These are phyloP conservation scores for Coccomyxa subellipsoidea DNA, from an alignment of 163 green algal genomes.

Conservation along the genomic window DNA sequence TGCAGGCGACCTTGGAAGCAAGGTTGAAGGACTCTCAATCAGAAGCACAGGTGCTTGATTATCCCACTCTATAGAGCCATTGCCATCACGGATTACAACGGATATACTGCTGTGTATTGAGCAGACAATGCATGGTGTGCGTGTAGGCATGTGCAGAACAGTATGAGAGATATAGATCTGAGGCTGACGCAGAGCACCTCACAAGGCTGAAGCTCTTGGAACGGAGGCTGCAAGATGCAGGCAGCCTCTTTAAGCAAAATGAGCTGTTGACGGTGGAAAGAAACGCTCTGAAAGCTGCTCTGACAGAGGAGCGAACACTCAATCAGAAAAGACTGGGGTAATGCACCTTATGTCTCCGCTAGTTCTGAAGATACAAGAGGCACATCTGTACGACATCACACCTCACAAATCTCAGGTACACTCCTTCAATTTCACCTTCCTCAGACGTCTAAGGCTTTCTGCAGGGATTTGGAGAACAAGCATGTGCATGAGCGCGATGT, in stretches of 20 bases:
- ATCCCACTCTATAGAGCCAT: too few relatives aligned
- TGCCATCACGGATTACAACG: too few relatives aligned
- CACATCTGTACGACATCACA: background rate
- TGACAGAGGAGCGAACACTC: background rate
- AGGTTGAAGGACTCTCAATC: background rate
- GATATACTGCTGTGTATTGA: too few relatives aligned
- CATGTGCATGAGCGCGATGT: constrained; percentile 63
- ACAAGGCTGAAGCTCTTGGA: background rate
- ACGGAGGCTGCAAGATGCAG: background rate
- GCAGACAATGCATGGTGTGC: background rate
- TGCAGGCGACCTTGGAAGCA: background rate
- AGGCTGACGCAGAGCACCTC: background rate
- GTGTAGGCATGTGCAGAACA: background rate
- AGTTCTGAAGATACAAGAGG: background rate
- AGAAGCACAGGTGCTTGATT: background rate
- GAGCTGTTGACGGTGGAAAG: background rate
- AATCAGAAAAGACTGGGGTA: background rate
- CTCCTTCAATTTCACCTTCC: too few relatives aligned
- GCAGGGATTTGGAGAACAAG: constrained; percentile 74
- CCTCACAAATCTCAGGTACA: background rate
- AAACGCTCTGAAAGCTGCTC: background rate
- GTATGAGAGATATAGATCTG: background rate
- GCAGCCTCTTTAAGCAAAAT: background rate
- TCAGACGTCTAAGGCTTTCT: background rate
- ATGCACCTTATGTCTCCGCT: background rate